phyloP scores from a whole-genome alignment of 352 stramenopile genomes.

The Ophiocytium majus region DNA sequence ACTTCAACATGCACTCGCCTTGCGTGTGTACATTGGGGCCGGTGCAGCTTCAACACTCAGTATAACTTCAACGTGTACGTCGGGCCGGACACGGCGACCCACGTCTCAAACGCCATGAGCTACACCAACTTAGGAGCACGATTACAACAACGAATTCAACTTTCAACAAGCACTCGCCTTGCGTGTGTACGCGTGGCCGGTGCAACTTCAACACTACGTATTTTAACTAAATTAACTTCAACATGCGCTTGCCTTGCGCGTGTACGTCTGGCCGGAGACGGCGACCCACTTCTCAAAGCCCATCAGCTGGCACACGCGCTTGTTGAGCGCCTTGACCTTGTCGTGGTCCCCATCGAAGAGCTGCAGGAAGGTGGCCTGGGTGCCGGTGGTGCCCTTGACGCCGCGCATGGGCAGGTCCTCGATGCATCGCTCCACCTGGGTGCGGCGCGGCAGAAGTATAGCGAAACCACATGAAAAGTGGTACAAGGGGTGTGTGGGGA shows the following conservation, averaged over 20 bases:
- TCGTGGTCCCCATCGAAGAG: constrained; percentile 97
- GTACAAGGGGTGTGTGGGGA: too few species aligned
- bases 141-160: background rate
- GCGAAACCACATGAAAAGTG: background rate
- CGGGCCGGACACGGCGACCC: constrained; percentile 93
- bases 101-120: constrained; percentile 95
- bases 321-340: constrained; percentile 96
- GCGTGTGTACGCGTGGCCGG: constrained; percentile 97
- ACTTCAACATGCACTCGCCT: constrained; percentile 58
- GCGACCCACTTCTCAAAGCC: constrained; percentile 94
- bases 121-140: too few species aligned
- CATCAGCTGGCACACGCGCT: constrained; percentile 92
- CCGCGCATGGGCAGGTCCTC: constrained; percentile 91
- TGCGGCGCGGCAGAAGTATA: background rate
- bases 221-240: background rate
- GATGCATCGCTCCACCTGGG: constrained; percentile 86
- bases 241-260: constrained; percentile 72
- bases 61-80: too few species aligned
- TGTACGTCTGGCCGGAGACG: constrained; percentile 98
- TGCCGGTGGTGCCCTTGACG: constrained; percentile 98
- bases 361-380: constrained; percentile 96
- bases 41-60: too few species aligned
- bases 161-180: constrained; percentile 64
- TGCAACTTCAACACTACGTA: too few species aligned
- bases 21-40: too few species aligned